Conservation (phyloP, 192 early-diverging fungal genomes). For the Endogone sp. region DNA sequence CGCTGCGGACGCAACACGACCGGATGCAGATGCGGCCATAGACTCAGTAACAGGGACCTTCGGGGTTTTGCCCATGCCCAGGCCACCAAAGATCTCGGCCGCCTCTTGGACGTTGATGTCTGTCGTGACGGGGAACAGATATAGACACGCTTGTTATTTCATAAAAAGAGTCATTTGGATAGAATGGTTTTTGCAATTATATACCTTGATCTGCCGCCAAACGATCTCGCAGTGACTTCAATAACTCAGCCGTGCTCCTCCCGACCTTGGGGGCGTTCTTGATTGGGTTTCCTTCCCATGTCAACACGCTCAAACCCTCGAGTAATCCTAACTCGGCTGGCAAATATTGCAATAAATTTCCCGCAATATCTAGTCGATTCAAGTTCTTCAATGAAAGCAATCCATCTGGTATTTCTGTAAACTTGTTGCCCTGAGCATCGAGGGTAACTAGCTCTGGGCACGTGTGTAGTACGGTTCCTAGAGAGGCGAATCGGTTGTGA, state of each 20-base stretch:
- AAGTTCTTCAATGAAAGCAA: constrained; percentile 28
- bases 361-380: constrained; percentile 45
- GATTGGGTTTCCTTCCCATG: constrained; percentile 49
- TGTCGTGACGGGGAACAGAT: not conserved
- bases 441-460: constrained; percentile 30
- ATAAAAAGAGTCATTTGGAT: too few species aligned
- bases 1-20: not conserved
- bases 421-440: constrained; percentile 40
- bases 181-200: too few species aligned
- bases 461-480: constrained; percentile 19
- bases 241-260: constrained; percentile 32
- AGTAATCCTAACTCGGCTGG: constrained; percentile 41
- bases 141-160: too few species aligned
- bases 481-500: constrained; percentile 28
- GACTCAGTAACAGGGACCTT: not conserved
- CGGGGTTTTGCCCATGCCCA: not conserved
- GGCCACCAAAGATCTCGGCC: not conserved
- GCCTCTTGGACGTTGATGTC: not conserved
- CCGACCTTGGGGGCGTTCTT: constrained; percentile 29
- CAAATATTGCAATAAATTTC: constrained; percentile 39
- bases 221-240: constrained; percentile 38
- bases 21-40: not conserved
- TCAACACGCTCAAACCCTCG: constrained; percentile 34
- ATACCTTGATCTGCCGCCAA: constrained; percentile 16
- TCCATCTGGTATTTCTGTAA: constrained; percentile 33